A percentile compares a stretch with the other conserved stretches of the same genome.
Conservation (phyloP, 2,329 filamentous ascomycete species). For the Aspergillus sp. region DNA sequence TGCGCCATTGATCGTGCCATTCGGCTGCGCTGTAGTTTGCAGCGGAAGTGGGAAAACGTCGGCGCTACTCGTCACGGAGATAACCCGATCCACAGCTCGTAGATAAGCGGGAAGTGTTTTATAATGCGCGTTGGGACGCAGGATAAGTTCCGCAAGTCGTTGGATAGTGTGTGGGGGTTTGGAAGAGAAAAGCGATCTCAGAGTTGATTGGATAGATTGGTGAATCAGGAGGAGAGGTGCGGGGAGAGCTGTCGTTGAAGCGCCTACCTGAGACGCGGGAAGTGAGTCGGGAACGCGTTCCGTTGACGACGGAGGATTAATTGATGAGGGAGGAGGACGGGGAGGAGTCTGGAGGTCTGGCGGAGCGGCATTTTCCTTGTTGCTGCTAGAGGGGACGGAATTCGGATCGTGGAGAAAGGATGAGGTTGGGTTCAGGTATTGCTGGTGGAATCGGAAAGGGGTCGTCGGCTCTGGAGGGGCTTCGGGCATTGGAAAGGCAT, state of each 20-base stretch:
- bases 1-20: constrained; percentile 58
- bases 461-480: constrained; percentile 50
- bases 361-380: constrained; percentile 43
- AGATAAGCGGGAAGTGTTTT: constrained; percentile 81
- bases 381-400: constrained; percentile 37
- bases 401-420: constrained; percentile 35
- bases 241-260: constrained; percentile 59
- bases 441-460: constrained; percentile 33
- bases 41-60: constrained; percentile 77
- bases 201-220: constrained; percentile 61
- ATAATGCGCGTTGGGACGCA: constrained; percentile 79
- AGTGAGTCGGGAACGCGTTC: constrained; percentile 49
- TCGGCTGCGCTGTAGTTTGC: constrained; percentile 43
- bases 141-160: constrained; percentile 83
- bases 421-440: constrained; percentile 27
- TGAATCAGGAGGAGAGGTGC: constrained; percentile 67
- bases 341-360: constrained; percentile 36
- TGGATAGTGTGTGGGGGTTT: constrained; percentile 92
- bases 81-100: constrained; percentile 85
- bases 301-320: constrained; percentile 43
- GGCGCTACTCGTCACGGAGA: constrained; percentile 83
- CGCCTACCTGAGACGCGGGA: constrained; percentile 47
- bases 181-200: constrained; percentile 69
- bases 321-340: constrained; percentile 43
- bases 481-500: constrained; percentile 74